Evolutionary conservation across 371 early-diverging fungal species (phyloP), one percentile per base, ranked within the genome.

Genomic region (Fennellomyces sp.): DNA sequence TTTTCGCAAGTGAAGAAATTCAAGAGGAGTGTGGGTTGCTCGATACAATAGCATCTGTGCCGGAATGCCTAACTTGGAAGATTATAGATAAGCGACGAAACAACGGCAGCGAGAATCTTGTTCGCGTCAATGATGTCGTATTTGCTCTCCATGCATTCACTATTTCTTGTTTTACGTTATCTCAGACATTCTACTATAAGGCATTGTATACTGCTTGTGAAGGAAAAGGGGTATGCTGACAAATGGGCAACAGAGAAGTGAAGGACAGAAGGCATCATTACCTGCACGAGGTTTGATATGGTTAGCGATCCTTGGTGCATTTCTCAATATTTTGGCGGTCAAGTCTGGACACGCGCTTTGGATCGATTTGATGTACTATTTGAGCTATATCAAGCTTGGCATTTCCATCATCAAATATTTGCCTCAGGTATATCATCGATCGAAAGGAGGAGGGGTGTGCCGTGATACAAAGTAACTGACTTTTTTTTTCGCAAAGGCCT

Each of bases 131-230:
- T 62, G 98, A 97, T 75, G 90, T 96, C 33, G 76, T 90, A 27
- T 97, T 97, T 72, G 84, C 93, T 4, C 72, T 86, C 25, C 97
- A 97, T 72, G 95, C 97, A 5, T 76, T 94, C 28, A 23, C 81
- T 2, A 68, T 94, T 4, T 85, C 92, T 1, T 50, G 68, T 3
- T 61, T 94, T 10, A 91, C 93, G 0, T 65, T 93, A 29, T 60
- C 64, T 0, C 96, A 96, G 60, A 84, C 89, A 6, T 79, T 88
- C 51, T 63, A 80, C n/a, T 96, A 95, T 69, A 88, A 88, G 78
- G 90, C 85, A 57, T 50, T 26, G 3, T 1, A 28, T 5, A 15
- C 17, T 31, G 13, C n/a, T 7, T 21, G 12, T 25, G 8, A 31
- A 23, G 31, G 36, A 53, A 15, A 36, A 23, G n/a, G 36, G 19